Evolutionary conservation across 2,329 filamentous ascomycete species (phyloP), one percentile per base, ranked within the genome.

Genomic region (Blastomyces emzantsi): DNA sequence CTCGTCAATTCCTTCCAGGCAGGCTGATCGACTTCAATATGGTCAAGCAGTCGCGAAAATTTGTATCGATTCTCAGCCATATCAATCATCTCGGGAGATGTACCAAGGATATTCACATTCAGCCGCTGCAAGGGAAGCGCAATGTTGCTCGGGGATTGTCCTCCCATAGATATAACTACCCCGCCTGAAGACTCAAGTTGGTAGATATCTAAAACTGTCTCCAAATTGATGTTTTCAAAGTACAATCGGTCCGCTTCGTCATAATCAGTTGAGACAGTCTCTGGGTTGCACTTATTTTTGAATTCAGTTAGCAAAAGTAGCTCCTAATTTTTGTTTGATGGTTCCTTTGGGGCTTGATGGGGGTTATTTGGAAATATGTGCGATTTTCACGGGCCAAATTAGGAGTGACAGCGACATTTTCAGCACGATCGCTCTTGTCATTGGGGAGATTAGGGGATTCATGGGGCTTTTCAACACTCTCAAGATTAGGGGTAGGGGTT

Each of bases 71-170:
- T 97, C 81, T 99, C 94, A 1, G 94, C 94, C 45, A 85, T 91
- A 75, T 99, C 94, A 73, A 99, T 97, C 93, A 97, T 97, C 77
- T 99, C 94, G 11, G 94, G 94, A 0, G 93, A 97, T 1, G 94
- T 99, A 69, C 94, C 94, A 3, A 97, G 82, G 45, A 97, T 87
- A 79, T 93, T 95, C 73, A 96, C 90, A 66, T 95, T 94, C 60
- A 92, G 84, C 67, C 93, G 89, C 75, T 92, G 87, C 25, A 99
- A 84, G 2, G 91, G 90, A 60, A 97, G 82, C 1, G 94, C 92
- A 71, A 99, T 97, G 81, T 97, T 97, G 83, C 97, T 97, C 2
- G 94, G 93, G 0, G 91, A 96, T 75, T 99, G 94, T 9, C 94
- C 94, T 78, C 94, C 93, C 90, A 97, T 96, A 61, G 92, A 93